Evolutionary conservation across 805 yeast species (phyloP), one percentile per base, ranked within the genome.

Genomic region (Lachancea thermotolerans): DNA sequence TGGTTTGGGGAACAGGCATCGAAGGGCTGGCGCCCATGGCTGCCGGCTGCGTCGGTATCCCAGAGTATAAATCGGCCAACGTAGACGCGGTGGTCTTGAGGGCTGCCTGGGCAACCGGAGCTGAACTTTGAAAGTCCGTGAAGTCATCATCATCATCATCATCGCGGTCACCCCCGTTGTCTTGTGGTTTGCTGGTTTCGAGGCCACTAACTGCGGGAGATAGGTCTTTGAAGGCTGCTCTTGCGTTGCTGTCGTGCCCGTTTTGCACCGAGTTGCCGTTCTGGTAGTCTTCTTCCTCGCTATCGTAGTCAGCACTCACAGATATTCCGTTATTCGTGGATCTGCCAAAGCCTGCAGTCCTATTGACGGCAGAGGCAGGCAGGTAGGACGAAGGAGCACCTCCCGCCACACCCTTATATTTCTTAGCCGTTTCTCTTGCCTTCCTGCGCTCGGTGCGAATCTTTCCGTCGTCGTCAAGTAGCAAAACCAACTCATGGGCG

Each of bases 391-490:
- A 48, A 30, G 65, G 56, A 36, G 64, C 58, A 21, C 82, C 82
- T 21, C 85, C 83, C 8, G 90, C 79, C 31, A 85, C 82, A 42
- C 90, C 95, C 37, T 82, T 83, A 62, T 82, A 88, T 65, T 89
- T 90, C 66, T 83, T 80, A 31, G 88, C 75, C 53, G 88, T 85
- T 14, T 81, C 84, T 54, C 93, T 78, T n/a, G 96, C 89, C 73
- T 85, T 87, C 66, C 85, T 87, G 51, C 98, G 77, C 65, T 90
- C 98, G 34, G 79, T 69, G 51, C 98, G 78, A 42, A 91, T 81
- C 63, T 71, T 69, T 6, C 73, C 72, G 57, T 88, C 95, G 64
- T 87, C 95, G 55, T 79, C 79, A 53, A 93, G 72, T 53, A 93
- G 71, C 12, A 72, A 73, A 21, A 81, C 70, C 50, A 93, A 72